Evolutionary conservation across 257 asterid species (phyloP), one percentile per base, ranked within the genome.

Genomic region (Prunella vulgaris): DNA sequence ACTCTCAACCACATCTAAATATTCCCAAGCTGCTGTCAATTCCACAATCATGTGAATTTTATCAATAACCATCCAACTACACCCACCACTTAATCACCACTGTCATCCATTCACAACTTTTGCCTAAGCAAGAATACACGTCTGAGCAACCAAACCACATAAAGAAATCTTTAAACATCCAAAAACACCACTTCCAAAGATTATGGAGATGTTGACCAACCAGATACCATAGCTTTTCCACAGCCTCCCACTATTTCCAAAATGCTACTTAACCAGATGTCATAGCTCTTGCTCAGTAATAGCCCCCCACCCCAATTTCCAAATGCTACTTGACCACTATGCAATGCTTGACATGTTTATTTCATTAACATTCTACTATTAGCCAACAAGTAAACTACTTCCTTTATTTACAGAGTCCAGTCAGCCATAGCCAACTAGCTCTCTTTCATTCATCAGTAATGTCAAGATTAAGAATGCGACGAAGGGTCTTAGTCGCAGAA

Each of bases 381-480:
- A 69, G 69, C 37, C 54, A 33, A 71, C 71, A 56, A 73, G 75
- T 66, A 82, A 72, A 61, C 20, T 61, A 77, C 58, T 17, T 51
- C 69, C 79, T 76, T 66, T 79, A 82, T 84, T 79, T 75, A 81
- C 84, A 73, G 80, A 82, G 72, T 79, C 53, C 51, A 30, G 57
- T 27, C 7, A 32, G 8, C 69, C 52, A 72, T 82, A 79, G 81
- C 76, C 82, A 79, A 82, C 74, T 59, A 3, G 57, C 49, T 65
- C 74, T 44, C 83, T 77, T 32, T 82, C 84, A 81, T 67, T 88
- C 85, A 70, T 86, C 93, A 21, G 80, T 51, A 25, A 77, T 71
- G 72, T 94, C 92, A 77, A 94, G 98, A 83, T 94, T 94, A 80
- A 94, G 97, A 51, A 94, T 94, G 85, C 98, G 97, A 66, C 98